A percentile compares a stretch with the other conserved stretches of the same genome.
Evolutionary conservation across 495 filamentous ascomycete species (phyloP).

Genomic region (Amorphotheca resinae): DNA sequence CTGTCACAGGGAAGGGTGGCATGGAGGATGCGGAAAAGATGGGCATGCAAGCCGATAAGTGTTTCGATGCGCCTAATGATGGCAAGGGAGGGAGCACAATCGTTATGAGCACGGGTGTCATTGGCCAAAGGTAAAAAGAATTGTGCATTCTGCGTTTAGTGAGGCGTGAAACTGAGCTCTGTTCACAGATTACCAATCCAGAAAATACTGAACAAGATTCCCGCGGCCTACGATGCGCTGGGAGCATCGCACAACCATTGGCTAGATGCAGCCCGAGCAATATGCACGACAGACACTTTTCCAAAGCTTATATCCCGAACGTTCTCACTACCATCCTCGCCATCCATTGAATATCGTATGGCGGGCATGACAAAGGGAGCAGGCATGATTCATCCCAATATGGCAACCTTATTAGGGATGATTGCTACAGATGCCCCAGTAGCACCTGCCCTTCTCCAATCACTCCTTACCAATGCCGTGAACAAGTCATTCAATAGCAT

Average conservation of each 20-base stretch:
- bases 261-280: constrained; percentile 77
- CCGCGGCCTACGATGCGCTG: constrained; percentile 55
- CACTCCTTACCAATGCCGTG: constrained; percentile 60
- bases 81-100: constrained; percentile 57
- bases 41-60: constrained; percentile 64
- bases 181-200: constrained; percentile 61
- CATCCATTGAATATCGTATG: constrained; percentile 62
- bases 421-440: constrained; percentile 89
- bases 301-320: constrained; percentile 82
- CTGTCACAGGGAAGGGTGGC: constrained; percentile 86
- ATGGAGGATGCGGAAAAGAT: constrained; percentile 80
- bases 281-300: constrained; percentile 98
- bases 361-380: constrained; percentile 97
- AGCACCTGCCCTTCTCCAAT: constrained; percentile 49
- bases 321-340: constrained; percentile 77
- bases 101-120: constrained; percentile 97
- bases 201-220: constrained; percentile 77
- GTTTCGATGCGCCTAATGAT: constrained; percentile 35
- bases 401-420: constrained; percentile 91
- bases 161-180: constrained; percentile 3
- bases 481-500: constrained; percentile 93
- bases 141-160: no score
- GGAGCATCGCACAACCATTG: constrained; percentile 71
- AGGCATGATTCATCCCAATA: constrained; percentile 99
- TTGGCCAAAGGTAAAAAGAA: constrained; percentile 66